These are phyloP conservation scores for Discostella stelligeroides DNA, from an alignment of 108 stramenopile species.

Conservation along the genomic window DNA sequence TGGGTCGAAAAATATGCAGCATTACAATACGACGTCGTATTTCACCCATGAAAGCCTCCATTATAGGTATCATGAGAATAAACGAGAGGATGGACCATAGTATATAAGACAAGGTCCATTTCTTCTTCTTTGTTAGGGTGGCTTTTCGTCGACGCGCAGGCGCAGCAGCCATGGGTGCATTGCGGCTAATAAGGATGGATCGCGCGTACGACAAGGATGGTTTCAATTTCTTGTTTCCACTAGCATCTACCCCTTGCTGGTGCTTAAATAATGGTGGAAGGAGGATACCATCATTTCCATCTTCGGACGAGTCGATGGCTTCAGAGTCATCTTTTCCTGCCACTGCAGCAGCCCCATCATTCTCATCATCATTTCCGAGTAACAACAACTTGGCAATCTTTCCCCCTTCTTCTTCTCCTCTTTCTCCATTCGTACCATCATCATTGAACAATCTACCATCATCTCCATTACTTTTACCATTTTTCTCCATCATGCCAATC, in stretches of 20 bases:
- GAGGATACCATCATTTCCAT: not conserved
- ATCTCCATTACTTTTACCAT: slow-evolving; percentile 21
- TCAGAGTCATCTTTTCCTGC: not conserved
- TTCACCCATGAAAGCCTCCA: not conserved
- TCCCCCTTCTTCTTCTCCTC: too few species aligned
- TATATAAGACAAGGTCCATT: not conserved
- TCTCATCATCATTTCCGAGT: slow-evolving; percentile 9
- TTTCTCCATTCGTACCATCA: too few species aligned
- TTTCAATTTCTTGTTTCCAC: not conserved
- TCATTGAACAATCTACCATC: too few species aligned
- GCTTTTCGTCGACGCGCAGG: not conserved
- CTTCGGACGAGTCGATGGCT: not conserved
- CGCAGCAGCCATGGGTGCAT: not conserved
- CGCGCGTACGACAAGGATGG: slow-evolving; percentile 1
- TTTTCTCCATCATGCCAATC: slow-evolving; percentile 10
- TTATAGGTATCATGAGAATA: not conserved
- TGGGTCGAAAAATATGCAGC: not conserved
- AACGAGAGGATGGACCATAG: not conserved
- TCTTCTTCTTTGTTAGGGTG: not conserved
- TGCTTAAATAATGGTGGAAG: not conserved
- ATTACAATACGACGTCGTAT: not conserved
- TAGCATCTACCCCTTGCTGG: not conserved
- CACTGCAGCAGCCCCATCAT: not conserved
- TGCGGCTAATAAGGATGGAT: not conserved
- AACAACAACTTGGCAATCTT: slow-evolving; percentile 10